Base-by-base conservation (phyloP, 1,284 basidiomycete species). In the Trametes sp. region DNA sequence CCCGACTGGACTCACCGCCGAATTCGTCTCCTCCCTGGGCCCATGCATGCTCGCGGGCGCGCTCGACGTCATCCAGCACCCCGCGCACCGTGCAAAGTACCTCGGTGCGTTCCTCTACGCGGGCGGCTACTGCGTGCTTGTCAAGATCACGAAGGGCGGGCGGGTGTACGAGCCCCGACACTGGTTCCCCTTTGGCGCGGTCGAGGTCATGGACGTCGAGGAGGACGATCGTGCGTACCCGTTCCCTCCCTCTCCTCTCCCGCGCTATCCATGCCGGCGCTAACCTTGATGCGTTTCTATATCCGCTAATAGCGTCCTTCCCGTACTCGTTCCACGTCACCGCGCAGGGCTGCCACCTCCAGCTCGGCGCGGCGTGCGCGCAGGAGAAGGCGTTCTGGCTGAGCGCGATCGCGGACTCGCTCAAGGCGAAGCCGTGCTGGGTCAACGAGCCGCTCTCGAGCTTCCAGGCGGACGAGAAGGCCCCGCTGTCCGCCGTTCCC, bases 351-450 rank as follows among this genome's bases (percentile, higher is more conserved):
- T 89, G 94, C 70, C 84, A 87, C 66, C 92, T 96, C 69, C 94
- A 96, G 73, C 79, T 97, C 24, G 92, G 92, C 9, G 90, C 93
- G 0, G 85, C 93, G 19, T 96, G 94, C 73, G 84, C 84, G 61
- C 80, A 81, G 45, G 95, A 98, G 78, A 96, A 95, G 78, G 84
- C 87, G 28, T 81, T 93, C 23, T 98, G 96, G 96, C 77, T 95
- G 54, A 77, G 80, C 33, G 86, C 87, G 13, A 84, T 96, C 48
- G 82, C 81, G 54, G 80, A 85, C 24, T 76, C 80, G 33, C 67
- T 83, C 74, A 42, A 72, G 71, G 67, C 68, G 5, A 48, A 74
- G 38, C 74, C 82, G 4, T 61, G 73, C 1, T 90, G 89, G 88
- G 74, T 68, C 28, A 81, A 83, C 54, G 89, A 88, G 68, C 87